phyloP scores from a whole-genome alignment of 2,329 filamentous ascomycete genomes.

The Trichoderma sp. region DNA sequence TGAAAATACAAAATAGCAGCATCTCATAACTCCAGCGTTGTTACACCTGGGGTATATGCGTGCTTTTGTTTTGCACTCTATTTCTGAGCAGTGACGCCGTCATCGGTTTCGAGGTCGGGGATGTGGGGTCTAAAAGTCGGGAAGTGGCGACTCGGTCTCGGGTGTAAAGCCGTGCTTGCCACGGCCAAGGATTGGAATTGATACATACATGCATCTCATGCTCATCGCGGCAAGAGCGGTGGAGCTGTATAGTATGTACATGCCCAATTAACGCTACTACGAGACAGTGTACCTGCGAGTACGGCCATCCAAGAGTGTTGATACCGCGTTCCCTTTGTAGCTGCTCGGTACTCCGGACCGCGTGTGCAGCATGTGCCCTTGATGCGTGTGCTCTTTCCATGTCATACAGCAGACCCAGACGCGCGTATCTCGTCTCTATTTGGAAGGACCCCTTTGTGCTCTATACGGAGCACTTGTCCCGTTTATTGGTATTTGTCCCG shows the following conservation, averaged over 20 bases:
- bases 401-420: background rate
- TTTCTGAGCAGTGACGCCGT: background rate
- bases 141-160: background rate
- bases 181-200: background rate
- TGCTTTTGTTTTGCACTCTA: no score
- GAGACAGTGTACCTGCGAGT: background rate
- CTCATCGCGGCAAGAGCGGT: constrained; percentile 1
- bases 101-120: background rate
- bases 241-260: background rate
- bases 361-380: background rate
- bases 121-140: background rate
- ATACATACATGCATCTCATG: constrained; percentile 1
- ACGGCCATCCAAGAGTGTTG: background rate
- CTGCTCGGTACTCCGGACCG: background rate
- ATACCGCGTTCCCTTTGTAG: background rate
- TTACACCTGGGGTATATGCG: no score
- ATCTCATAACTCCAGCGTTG: no score
- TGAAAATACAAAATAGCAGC: no score
- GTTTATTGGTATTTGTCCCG: background rate
- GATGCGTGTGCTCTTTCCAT: background rate
- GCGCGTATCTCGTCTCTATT: background rate
- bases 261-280: background rate
- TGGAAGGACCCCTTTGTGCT: no score
- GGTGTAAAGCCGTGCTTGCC: background rate
- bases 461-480: background rate